Evolutionary conservation across 768 basidiomycete species (phyloP), one percentile per base, ranked within the genome.

Genomic region (Amanita jacksonii): DNA sequence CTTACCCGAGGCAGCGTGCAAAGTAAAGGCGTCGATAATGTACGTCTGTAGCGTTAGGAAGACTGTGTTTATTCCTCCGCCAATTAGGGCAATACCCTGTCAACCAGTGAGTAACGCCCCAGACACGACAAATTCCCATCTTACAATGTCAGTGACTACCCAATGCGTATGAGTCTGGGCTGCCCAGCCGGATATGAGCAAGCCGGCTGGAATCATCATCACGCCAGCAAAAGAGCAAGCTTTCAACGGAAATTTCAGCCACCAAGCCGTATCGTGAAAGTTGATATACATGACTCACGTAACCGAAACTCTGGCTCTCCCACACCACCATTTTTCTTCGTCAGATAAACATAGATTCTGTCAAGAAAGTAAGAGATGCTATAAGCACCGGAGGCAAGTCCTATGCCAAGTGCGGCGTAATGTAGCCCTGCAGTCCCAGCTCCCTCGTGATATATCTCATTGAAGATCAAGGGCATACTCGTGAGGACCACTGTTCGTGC

Each of bases 141-240:
- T 47, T 49, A 81, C 82, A 19, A 86, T 67, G 50, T 85, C 81
- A 2, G 76, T 71, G 0, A 65, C 78, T 38, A 88, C 76, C 87
- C 87, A 91, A 47, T 76, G 76, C 0, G 78, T 56, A 10, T 63
- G 56, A 0, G 64, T 51, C 50, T 82, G 62, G 4, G 79, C 77
- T 0, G 74, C 64, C 84, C 86, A 90, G 1, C 87, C 86, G 5
- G 75, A 57, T 5, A 89, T 64, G 19, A 90, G 59, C 9, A 88
- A 60, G 0, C 85, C 86, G 9, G 76, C 57, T 0, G 89, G 85
- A 8, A 87, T 64, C 3, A 77, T 9, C 15, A 81, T 49, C 0
- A 75, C 72, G 0, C 74, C 80, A 3, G 76, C 66, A 5, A 82
- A 49, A 70, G 84, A 76, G 0, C 72, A 60, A 1, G 77, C 81